phyloP scores from a whole-genome alignment of 2,329 filamentous ascomycete species.

The Sclerotinia borealis region DNA sequence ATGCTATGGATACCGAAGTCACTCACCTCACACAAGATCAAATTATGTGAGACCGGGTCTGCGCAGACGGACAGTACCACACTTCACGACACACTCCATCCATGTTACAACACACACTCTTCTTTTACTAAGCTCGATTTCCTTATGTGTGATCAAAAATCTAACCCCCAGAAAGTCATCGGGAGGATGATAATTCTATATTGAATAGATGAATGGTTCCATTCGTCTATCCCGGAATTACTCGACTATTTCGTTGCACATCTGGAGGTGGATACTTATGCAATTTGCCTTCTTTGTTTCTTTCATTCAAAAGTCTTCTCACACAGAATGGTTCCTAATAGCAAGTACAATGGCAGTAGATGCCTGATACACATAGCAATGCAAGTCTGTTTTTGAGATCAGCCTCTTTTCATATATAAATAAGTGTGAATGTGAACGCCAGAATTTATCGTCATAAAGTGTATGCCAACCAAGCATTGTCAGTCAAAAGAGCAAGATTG shows the following conservation, averaged over 20 bases:
- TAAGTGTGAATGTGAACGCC: not conserved
- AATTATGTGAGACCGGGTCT: slow-evolving; percentile 67
- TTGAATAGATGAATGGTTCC: not conserved
- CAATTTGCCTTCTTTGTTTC: slow-evolving; percentile 3
- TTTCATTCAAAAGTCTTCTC: slow-evolving; percentile 15
- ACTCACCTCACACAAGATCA: slow-evolving; percentile 88
- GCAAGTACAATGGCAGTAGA: slow-evolving; percentile 13
- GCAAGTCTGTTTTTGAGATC: slow-evolving; percentile 6
- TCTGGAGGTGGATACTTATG: slow-evolving; percentile 4
- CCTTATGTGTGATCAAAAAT: slow-evolving; percentile 11
- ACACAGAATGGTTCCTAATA: slow-evolving; percentile 7
- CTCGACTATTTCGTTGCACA: slow-evolving; percentile 3
- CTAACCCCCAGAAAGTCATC: not conserved
- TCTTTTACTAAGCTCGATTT: slow-evolving; percentile 3
- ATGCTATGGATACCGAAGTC: slow-evolving; percentile 76
- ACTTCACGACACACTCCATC: not conserved
- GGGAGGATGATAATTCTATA: not conserved
- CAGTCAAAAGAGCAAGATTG: not conserved
- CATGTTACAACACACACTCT: slow-evolving; percentile 10
- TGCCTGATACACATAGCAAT: slow-evolving; percentile 10
- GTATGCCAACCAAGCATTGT: not conserved
- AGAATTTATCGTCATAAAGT: not conserved
- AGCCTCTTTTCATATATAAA: not conserved
- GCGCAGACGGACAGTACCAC: not conserved
- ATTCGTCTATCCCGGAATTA: not conserved